Evolutionary conservation across 2,329 filamentous ascomycete genomes (phyloP), one percentile per base, ranked within the genome.

Genomic region (Arthrobotrys conoides): DNA sequence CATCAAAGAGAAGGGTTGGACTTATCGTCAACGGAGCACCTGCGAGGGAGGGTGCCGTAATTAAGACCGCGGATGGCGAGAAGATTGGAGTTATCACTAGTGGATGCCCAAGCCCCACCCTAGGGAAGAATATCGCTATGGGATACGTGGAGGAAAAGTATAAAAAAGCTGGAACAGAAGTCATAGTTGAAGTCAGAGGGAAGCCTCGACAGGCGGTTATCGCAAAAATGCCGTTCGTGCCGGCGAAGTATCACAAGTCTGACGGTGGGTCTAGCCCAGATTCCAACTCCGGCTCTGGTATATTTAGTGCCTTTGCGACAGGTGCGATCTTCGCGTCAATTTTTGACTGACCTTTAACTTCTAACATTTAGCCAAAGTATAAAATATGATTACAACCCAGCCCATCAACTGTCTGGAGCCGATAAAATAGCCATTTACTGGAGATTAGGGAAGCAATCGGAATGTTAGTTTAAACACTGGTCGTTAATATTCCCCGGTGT

Each of bases 121-220:
- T 97, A 59, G 91, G 91, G 80, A 92, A 92, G 87, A 97, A 98
- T 84, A 95, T 99, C 80, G 94, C 95, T 71, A 99, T 99, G 96
- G 96, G 91, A 0, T 97, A 97, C 83, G 87, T 97, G 83, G 90
- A 90, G 85, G 90, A 92, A 80, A 93, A 93, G 0, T 86, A 91
- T 83, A 93, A 97, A 84, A 96, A 96, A 88, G 87, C 89, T 36
- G 94, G 93, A 10, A 97, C 93, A 0, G 91, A 95, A 85, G 86
- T 97, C 5, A 88, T 90, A 18, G 90, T 97, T 3, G 84, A 93
- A 46, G 91, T 97, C 1, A 87, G 94, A 67, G 94, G 93, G 20
- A 92, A 91, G 86, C 87, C 89, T 83, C 89, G 93, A 82, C 90
- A 90, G 85, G 94, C 91, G 0, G 88, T 89, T 2, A 92, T 97